Evolutionary conservation across 2,329 filamentous ascomycete genomes (phyloP).

Genomic region (Colletotrichum endophyticum): DNA sequence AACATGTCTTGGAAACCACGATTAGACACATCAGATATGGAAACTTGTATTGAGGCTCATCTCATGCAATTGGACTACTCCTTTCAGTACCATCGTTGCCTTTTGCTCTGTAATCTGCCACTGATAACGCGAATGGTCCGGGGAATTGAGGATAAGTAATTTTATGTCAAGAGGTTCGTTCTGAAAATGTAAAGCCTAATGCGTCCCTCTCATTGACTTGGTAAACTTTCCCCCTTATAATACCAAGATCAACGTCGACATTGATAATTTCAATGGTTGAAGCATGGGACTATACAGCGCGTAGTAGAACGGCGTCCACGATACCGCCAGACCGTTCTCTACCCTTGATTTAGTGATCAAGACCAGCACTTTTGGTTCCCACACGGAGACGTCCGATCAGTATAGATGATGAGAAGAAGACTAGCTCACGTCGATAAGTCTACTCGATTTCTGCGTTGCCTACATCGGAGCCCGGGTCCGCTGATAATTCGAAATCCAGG

Average conservation of each 20-base stretch:
- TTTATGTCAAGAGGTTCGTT: neutral
- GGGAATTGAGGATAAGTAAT: neutral
- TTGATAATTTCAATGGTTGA: neutral
- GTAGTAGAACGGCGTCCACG: neutral
- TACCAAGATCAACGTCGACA: neutral
- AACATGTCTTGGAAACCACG: neutral
- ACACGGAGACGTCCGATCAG: neutral
- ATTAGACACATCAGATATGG: neutral
- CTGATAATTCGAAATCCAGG: neutral
- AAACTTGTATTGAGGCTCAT: neutral
- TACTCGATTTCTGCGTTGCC: neutral
- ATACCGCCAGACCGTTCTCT: neutral
- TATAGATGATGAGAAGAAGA: neutral
- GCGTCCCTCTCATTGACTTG: neutral
- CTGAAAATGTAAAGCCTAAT: neutral
- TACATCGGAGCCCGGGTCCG: neutral
- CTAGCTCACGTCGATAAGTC: neutral
- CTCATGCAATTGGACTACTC: neutral
- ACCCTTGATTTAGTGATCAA: neutral
- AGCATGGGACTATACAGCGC: neutral
- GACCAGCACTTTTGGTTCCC: neutral
- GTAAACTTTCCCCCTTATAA: too few species aligned
- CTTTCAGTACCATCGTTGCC: neutral
- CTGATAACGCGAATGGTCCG: neutral
- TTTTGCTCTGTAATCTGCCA: neutral